Evolutionary conservation across 495 filamentous ascomycete genomes (phyloP).

Genomic region (Neurospora pannonica): DNA sequence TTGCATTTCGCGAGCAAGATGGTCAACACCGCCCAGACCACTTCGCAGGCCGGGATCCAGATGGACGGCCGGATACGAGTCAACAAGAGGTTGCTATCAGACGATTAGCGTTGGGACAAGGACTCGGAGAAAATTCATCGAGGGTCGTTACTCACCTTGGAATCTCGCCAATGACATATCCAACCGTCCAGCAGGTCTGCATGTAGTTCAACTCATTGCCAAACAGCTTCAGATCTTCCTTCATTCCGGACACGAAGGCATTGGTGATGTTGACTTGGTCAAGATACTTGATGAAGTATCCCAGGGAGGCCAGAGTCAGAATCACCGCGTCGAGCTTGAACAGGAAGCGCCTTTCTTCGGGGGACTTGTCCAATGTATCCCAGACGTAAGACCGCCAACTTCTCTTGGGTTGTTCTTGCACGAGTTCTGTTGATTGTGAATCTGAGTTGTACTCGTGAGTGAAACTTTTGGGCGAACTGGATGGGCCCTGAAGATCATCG

Average conservation of each 20-base stretch:
- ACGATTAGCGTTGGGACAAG: neutral
- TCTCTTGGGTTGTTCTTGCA: conserved; percentile 16
- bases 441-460: neutral
- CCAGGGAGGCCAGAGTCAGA: conserved; percentile 31
- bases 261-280: conserved; percentile 33
- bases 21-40: conserved; percentile 45
- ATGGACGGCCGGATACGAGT: conserved; percentile 44
- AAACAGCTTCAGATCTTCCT: conserved; percentile 49
- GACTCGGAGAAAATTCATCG: neutral
- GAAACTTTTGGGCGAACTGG: neutral
- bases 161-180: conserved; percentile 54
- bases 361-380: conserved; percentile 53
- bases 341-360: conserved; percentile 49
- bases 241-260: conserved; percentile 46
- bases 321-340: conserved; percentile 51
- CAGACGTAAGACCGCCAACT: conserved; percentile 40
- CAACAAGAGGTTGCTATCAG: conserved; percentile 26
- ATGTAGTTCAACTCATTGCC: conserved; percentile 45
- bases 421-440: neutral
- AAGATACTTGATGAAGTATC: conserved; percentile 36
- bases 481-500: neutral
- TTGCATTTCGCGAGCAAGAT: conserved; percentile 39
- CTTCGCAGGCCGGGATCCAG: conserved; percentile 49
- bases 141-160: conserved; percentile 36
- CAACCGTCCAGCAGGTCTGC: conserved; percentile 51